Evolutionary conservation across 768 basidiomycete species (phyloP).

Genomic region (Guyanaporus albipodus): DNA sequence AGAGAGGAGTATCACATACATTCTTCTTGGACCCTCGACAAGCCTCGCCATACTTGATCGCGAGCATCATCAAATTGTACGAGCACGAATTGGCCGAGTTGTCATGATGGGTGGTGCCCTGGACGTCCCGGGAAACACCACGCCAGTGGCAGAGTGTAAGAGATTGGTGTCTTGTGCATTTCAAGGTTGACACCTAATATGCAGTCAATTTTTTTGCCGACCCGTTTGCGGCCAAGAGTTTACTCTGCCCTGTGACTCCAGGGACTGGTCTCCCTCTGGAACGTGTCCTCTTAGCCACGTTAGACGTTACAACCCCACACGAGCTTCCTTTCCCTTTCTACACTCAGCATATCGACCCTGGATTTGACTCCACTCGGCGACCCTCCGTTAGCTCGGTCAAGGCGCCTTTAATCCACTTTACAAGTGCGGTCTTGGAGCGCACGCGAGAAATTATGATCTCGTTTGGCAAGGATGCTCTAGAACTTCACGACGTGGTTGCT

Average conservation of each 20-base stretch:
- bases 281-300: constrained; percentile 64
- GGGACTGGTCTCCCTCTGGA: constrained; percentile 53
- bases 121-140: constrained; percentile 87
- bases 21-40: constrained; percentile 75
- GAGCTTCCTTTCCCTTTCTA: constrained; percentile 72
- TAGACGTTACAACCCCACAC: constrained; percentile 82
- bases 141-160: constrained; percentile 80
- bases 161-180: background rate
- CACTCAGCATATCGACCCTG: constrained; percentile 52
- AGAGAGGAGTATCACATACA: constrained; percentile 58
- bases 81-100: constrained; percentile 63
- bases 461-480: constrained; percentile 82
- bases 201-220: constrained; percentile 82
- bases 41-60: constrained; percentile 69
- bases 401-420: constrained; percentile 67
- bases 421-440: constrained; percentile 72
- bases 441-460: constrained; percentile 72
- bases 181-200: background rate
- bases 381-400: constrained; percentile 51
- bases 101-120: constrained; percentile 93
- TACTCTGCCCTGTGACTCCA: constrained; percentile 45
- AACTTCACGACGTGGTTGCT: constrained; percentile 86
- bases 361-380: constrained; percentile 44
- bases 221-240: constrained; percentile 73
- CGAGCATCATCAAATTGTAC: constrained; percentile 48